Percentiles rank a stretch among this genome's conserved stretches.
Conservation (phyloP, 2,329 filamentous ascomycete genomes). For the Fusarium fracticaudum region DNA sequence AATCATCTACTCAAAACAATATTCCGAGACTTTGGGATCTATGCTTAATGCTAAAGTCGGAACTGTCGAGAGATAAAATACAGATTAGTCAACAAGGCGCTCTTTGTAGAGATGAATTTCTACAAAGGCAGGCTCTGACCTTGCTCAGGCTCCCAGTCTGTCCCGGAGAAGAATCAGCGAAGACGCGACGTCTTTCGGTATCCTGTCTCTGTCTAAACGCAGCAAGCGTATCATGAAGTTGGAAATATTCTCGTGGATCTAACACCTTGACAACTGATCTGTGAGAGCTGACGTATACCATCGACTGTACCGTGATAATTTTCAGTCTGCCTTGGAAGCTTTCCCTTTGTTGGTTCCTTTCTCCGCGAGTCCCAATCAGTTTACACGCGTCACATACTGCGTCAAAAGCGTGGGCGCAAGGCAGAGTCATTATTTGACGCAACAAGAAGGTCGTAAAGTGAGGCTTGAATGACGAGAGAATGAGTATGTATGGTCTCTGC, state of each 20-base stretch:
- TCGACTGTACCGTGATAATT: background rate
- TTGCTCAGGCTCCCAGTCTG: rapidly evolving
- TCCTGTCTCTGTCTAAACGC: too few relatives aligned
- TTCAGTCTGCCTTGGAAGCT: background rate
- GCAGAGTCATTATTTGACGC: background rate
- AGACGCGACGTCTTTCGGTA: background rate
- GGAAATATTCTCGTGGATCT: background rate
- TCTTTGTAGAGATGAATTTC: rapidly evolving
- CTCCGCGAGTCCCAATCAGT: rapidly evolving
- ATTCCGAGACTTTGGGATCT: background rate
- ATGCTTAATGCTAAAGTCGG: background rate
- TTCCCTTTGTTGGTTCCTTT: background rate
- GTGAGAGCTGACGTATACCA: background rate
- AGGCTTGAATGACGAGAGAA: background rate
- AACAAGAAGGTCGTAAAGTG: background rate
- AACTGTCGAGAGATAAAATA: rapidly evolving
- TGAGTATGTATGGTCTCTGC: background rate
- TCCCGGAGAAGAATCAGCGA: too few relatives aligned
- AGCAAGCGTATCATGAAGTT: background rate
- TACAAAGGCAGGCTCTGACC: rapidly evolving
- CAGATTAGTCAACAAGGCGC: background rate
- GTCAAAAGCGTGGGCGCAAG: background rate
- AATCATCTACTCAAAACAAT: background rate
- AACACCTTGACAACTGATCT: rapidly evolving
- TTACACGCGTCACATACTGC: background rate